Percentiles rank a stretch among this genome's conserved stretches.
phyloP scores from a whole-genome alignment of 2,329 filamentous ascomycete genomes.

The Cytospora piceae region DNA sequence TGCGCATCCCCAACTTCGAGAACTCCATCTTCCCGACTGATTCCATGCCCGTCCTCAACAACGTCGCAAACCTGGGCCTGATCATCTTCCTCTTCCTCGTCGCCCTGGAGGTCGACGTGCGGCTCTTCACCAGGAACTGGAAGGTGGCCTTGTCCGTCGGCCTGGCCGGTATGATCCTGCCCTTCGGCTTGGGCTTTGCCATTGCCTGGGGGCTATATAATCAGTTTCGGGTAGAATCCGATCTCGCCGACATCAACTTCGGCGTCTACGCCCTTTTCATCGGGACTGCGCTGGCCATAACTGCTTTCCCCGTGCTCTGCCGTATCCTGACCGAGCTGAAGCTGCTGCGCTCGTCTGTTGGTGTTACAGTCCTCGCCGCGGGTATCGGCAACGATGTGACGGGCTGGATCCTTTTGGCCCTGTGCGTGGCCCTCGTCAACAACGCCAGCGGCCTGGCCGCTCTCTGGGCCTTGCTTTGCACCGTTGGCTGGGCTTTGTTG shows the following conservation, averaged over 20 bases:
- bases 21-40: constrained; percentile 74
- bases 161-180: constrained; percentile 76
- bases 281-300: constrained; percentile 91
- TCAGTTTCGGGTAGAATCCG: constrained; percentile 60
- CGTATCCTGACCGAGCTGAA: constrained; percentile 92
- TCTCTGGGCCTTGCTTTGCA: constrained; percentile 80
- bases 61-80: constrained; percentile 82
- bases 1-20: constrained; percentile 79
- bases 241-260: constrained; percentile 50
- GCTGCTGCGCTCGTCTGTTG: constrained; percentile 79
- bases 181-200: constrained; percentile 79
- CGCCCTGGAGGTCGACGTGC: constrained; percentile 82
- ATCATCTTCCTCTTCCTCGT: constrained; percentile 87
- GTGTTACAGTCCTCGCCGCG: constrained; percentile 85
- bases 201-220: constrained; percentile 82
- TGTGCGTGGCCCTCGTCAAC: constrained; percentile 93
- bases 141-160: constrained; percentile 77
- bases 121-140: constrained; percentile 80
- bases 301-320: constrained; percentile 87
- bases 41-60: constrained; percentile 74
- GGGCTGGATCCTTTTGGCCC: constrained; percentile 88
- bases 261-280: constrained; percentile 72
- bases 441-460: constrained; percentile 81
- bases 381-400: constrained; percentile 92
- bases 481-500: constrained; percentile 75